Base-by-base conservation (phyloP, 1,139 yeast genomes). In the Nadsonia commutata region DNA sequence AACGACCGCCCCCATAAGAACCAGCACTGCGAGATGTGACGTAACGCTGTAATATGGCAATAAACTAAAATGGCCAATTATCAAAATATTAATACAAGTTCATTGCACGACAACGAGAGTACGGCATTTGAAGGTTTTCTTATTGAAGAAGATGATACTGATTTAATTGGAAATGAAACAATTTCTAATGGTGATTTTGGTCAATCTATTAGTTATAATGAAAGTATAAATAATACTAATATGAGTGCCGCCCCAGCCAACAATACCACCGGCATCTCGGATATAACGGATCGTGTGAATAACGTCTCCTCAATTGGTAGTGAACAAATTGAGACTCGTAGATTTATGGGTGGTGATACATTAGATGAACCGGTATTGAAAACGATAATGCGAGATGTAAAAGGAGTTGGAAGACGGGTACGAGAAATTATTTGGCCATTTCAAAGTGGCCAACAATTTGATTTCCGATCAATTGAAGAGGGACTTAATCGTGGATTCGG, bases 331-430 rank as follows among this genome's bases (percentile, higher is more conserved):
- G 71, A 73, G 50, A 90, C 80, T 56, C 72, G 84, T 36, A 79
- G 83, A 49, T 83, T 79, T 58, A 64, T 80, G 22, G 94, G 94
- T 2, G 90, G 93, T 37, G 85, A 82, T 56, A 83, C 95, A 1
- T 64, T 84, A 16, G 94, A 84, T 58, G 95, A 84, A 63, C 85
- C 94, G 0, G 86, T 84, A 2, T 60, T 72, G 54, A 67, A 71
- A 16, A 84, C 95, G 0, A 61, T 84, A 40, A 65, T 71, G 52
- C 68, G 94, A 46, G 95, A 84, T 56, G 55, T 82, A 33, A 58
- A 67, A 21, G 78, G 78, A 20, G 81, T 83, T 43, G 84, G 80
- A 4, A 68, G 68, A 38, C 66, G 86, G 45, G 65, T 83, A 39
- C 65, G 74, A 21, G 76, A 78, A 31, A 86, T 83, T 3, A 64